Evolutionary conservation across 192 early-diverging fungal species (phyloP).

Genomic region (Chytriomyces confervae): DNA sequence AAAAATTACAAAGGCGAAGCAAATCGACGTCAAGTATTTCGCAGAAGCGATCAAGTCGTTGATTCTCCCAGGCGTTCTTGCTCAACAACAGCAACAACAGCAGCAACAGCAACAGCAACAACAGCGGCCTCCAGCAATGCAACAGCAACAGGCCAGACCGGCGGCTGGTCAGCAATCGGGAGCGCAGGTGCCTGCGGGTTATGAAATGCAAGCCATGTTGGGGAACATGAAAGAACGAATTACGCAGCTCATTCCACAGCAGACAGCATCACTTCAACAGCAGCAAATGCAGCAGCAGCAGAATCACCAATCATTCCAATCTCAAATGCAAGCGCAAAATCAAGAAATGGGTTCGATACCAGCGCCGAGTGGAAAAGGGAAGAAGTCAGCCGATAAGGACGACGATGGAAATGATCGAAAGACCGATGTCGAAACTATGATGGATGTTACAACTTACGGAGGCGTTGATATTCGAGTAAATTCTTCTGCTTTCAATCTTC

Average conservation of each 20-base stretch:
- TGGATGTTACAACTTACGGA: constrained; percentile 3
- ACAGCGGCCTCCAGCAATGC: neutral
- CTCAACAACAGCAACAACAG: constrained; percentile 1
- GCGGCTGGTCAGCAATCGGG: no score
- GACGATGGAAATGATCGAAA: constrained; percentile 1
- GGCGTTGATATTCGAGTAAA: constrained; percentile 24
- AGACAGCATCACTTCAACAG: neutral
- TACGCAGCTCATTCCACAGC: no score
- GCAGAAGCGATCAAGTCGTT: constrained; percentile 22
- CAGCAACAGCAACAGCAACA: constrained; percentile 1
- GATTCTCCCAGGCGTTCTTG: neutral
- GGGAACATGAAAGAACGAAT: no score
- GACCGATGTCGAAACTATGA: neutral
- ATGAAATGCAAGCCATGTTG: neutral
- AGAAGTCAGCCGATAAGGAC: neutral
- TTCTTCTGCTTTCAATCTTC: neutral
- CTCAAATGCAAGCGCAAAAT: neutral
- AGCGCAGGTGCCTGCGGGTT: neutral
- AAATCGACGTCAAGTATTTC: constrained; percentile 19
- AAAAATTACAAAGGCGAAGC: constrained; percentile 1
- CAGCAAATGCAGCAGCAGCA: neutral
- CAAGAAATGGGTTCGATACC: no score
- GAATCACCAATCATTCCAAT: neutral
- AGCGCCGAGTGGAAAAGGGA: neutral
- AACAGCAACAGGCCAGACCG: constrained; percentile 18